Base-by-base conservation (phyloP, 2,329 filamentous ascomycete genomes). In the Boeremia lycopersici region DNA sequence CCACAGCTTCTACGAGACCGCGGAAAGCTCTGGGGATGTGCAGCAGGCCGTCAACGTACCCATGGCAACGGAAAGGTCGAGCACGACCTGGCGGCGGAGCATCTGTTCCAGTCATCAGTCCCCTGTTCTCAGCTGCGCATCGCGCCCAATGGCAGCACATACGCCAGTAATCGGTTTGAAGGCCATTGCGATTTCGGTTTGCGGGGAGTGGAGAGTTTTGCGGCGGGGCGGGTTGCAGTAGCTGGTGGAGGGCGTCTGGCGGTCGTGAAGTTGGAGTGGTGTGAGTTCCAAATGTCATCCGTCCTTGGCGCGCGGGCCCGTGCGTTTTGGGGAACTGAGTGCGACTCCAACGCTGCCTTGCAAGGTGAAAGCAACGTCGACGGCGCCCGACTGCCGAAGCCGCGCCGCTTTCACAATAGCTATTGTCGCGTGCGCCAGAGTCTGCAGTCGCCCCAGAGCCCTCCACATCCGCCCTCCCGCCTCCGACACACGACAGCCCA, bases 61-160 rank as follows among this genome's bases (percentile, higher is more conserved):
- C 70, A 86, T 77, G 63, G 85, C 84, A 72, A 87, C 84, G 69
- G 83, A 85, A 68, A 89, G 78, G 76, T 89, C 86, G 66, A 89
- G 80, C 66, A 89, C 85, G 56, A 89, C 78, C 71, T 80, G 81
- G 74, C 84, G 81, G 74, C 84, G 84, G 78, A 89, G 84, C 82
- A 87, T 87, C 85, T 87, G 69, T 54, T 45, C 52, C 61, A 57
- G 56, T 64, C 54, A 62, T 74, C 69, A 74, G 69, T 57, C 40
- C 54, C 46, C 44, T 48, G 47, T 49, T 53, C 55, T 48, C 55
- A 31, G 36, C 34, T 45, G 55, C 49, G 52, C 48, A 48, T 46
- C 26, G 53, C 45, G 45, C 60, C 56, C 70, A 73, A 73, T 78
- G 69, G 64, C 58, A 66, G 28, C 40, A 75, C 79, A 56, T 80